Evolutionary conservation across 2,329 filamentous ascomycete genomes (phyloP).

Genomic region (Talaromyces albobiverticillius): DNA sequence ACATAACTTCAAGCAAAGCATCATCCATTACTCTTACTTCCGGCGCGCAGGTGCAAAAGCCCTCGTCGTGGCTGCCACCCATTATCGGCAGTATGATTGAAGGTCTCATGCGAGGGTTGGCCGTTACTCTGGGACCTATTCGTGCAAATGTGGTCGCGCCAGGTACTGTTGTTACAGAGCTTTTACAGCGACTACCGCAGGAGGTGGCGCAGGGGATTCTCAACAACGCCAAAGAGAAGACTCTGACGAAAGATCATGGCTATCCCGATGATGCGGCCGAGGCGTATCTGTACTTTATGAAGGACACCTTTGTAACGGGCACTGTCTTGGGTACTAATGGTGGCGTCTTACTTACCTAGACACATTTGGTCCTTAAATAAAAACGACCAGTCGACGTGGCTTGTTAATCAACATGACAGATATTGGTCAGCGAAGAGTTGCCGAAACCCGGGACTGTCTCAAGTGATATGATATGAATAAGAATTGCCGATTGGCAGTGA

Average conservation of each 20-base stretch:
- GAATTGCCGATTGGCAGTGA: too few species aligned
- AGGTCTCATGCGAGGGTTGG: slow-evolving; percentile 55
- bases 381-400: too few species aligned
- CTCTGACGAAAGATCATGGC: slow-evolving; percentile 33
- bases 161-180: slow-evolving; percentile 49
- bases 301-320: slow-evolving; percentile 31
- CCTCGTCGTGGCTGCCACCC: slow-evolving; percentile 26
- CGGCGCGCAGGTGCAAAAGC: slow-evolving; percentile 29
- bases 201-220: slow-evolving; percentile 4
- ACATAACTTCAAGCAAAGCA: slow-evolving; percentile 41
- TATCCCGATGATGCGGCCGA: slow-evolving; percentile 45
- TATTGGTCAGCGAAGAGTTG: too few species aligned
- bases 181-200: slow-evolving; percentile 3
- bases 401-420: too few species aligned
- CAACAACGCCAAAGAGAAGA: slow-evolving; percentile 12
- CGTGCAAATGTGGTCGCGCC: slow-evolving; percentile 62
- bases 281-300: slow-evolving; percentile 48
- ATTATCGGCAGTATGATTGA: slow-evolving; percentile 28
- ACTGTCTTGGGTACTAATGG: slow-evolving; percentile 36
- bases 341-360: slow-evolving; percentile 21
- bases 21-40: slow-evolving; percentile 56
- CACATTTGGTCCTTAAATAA: too few species aligned
- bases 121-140: slow-evolving; percentile 61
- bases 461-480: too few species aligned
- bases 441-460: too few species aligned